Conservation (phyloP, 352 stramenopile species). For the Pythium aquatile region DNA sequence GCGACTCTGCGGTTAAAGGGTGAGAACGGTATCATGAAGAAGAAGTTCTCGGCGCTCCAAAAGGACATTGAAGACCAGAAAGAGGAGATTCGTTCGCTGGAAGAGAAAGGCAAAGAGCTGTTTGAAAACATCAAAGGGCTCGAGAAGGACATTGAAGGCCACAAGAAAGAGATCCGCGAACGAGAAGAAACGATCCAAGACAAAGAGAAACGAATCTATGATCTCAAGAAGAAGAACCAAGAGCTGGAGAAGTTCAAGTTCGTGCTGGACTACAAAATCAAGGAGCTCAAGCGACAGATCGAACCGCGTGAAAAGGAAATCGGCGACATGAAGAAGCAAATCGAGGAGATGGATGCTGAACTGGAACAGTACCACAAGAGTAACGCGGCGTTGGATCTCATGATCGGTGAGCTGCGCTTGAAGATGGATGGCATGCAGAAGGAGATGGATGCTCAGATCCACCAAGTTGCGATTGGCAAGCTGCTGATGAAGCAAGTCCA, state of each 20-base stretch:
- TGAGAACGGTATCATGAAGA: constrained; percentile 97
- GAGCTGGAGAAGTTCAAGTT: constrained; percentile 98
- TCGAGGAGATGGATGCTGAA: constrained; percentile 95
- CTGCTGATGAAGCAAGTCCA: constrained; percentile 76
- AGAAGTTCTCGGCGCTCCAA: constrained; percentile 93
- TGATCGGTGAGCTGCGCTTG: constrained; percentile 93
- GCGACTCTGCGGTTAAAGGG: constrained; percentile 92
- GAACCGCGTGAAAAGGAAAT: constrained; percentile 95
- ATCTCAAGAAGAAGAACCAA: constrained; percentile 97
- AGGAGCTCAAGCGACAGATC: constrained; percentile 96
- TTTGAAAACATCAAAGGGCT: constrained; percentile 90
- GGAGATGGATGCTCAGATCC: constrained; percentile 68
- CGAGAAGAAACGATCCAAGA: constrained; percentile 94
- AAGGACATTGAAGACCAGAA: constrained; percentile 95
- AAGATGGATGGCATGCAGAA: constrained; percentile 93
- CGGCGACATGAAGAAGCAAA: constrained; percentile 92
- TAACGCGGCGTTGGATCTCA: constrained; percentile 92
- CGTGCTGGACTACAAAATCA: constrained; percentile 97
- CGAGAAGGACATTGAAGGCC: constrained; percentile 91
- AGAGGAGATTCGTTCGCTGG: constrained; percentile 90
- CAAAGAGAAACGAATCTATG: constrained; percentile 97
- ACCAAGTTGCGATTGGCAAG: constrained; percentile 62
- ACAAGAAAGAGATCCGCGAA: constrained; percentile 93
- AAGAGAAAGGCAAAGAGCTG: constrained; percentile 93
- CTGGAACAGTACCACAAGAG: constrained; percentile 95